Conservation (phyloP, 257 asterid species). For the Parsonsia alboflavescens region DNA sequence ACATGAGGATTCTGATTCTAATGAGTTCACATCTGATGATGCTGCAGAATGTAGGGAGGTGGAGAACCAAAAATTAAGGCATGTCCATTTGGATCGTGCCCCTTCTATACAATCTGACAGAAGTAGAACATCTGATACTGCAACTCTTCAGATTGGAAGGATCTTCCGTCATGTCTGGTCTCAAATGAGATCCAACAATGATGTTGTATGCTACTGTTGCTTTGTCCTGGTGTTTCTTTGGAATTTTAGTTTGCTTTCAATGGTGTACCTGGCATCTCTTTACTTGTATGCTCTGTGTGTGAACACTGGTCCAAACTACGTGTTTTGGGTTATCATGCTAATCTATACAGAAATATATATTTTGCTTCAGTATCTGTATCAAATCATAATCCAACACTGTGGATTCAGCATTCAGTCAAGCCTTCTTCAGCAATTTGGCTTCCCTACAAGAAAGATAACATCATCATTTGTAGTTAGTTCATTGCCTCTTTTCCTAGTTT, state of each 20-base stretch:
- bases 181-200: conserved; percentile 89
- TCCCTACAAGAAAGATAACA: conserved; percentile 68
- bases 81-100: conserved; percentile 45
- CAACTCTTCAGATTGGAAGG: conserved; percentile 74
- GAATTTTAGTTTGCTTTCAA: conserved; percentile 97
- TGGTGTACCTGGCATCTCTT: conserved; percentile 83
- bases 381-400: conserved; percentile 89
- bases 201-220: conserved; percentile 89
- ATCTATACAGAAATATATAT: conserved; percentile 84
- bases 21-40: conserved; percentile 49
- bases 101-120: conserved; percentile 74
- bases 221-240: conserved; percentile 81
- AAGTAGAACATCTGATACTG: conserved; percentile 63
- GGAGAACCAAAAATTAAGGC: conserved; percentile 27
- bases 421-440: conserved; percentile 69
- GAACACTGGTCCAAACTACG: conserved; percentile 86
- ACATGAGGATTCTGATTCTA: conserved; percentile 70
- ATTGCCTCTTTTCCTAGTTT: conserved; percentile 85
- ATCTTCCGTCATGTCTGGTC: conserved; percentile 81
- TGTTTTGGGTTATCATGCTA: conserved; percentile 90
- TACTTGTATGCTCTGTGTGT: conserved; percentile 92
- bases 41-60: conserved; percentile 29
- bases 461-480: conserved; percentile 84
- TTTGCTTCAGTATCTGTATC: conserved; percentile 83
- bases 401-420: conserved; percentile 71